These are phyloP conservation scores for Aspergillus aculeatus DNA, from an alignment of 2,329 filamentous ascomycete genomes.

Conservation along the genomic window DNA sequence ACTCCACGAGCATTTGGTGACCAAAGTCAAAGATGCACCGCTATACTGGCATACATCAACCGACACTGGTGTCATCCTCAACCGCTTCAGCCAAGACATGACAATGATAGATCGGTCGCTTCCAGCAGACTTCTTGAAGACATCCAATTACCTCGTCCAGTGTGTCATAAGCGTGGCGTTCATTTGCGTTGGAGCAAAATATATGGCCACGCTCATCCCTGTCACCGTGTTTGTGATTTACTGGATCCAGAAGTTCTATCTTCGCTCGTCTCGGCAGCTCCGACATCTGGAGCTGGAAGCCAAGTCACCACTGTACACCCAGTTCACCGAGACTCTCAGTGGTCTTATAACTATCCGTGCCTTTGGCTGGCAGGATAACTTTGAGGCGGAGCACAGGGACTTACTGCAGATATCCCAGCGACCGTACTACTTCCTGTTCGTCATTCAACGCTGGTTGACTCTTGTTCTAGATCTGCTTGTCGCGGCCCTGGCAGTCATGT, in stretches of 20 bases:
- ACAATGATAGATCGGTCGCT: constrained; percentile 3
- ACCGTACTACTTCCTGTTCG: neutral
- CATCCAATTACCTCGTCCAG: neutral
- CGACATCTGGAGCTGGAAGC: neutral
- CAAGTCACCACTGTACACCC: neutral
- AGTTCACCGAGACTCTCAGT: neutral
- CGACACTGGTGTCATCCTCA: neutral
- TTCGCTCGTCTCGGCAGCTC: neutral
- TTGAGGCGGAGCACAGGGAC: neutral
- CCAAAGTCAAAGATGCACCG: constrained; percentile 49
- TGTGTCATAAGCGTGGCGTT: neutral
- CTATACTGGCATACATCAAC: neutral
- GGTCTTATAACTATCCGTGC: neutral
- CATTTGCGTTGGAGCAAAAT: neutral
- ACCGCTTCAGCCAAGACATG: constrained; percentile 4
- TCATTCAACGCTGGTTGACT: neutral
- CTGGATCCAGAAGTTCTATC: neutral
- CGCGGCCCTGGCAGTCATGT: neutral
- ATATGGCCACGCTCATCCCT: neutral
- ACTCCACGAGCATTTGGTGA: constrained; percentile 25
- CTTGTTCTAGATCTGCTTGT: neutral
- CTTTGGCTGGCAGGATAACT: neutral
- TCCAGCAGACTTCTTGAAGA: neutral
- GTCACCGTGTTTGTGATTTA: neutral
- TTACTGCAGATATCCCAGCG: neutral